Conservation (phyloP, 2,329 filamentous ascomycete genomes). For the Colletotrichum zoysiae region DNA sequence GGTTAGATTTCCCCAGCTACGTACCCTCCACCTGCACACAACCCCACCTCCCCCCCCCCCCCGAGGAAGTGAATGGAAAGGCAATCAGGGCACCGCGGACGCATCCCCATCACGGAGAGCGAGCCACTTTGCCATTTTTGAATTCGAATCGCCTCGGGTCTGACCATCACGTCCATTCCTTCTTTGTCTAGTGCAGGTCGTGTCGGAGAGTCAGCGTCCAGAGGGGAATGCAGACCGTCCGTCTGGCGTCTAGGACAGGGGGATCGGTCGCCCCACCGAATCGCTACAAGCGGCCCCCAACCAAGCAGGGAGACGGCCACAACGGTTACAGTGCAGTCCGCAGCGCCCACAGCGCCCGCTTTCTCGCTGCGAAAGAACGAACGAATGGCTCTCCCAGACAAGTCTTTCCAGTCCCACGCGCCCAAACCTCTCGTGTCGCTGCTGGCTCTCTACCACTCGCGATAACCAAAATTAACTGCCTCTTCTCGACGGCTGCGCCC, state of each 20-base stretch:
- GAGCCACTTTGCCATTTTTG: conserved; percentile 2
- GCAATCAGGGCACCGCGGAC: not conserved
- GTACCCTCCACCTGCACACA: not conserved
- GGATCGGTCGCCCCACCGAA: conserved; percentile 16
- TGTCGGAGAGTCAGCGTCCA: conserved; percentile 4
- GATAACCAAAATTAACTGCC: not conserved
- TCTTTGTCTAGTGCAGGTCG: not conserved
- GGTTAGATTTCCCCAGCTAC: not conserved
- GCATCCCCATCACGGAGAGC: not conserved
- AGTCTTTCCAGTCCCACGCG: conserved; percentile 3
- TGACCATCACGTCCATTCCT: not conserved
- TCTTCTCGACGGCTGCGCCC: not conserved
- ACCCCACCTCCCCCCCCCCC: not conserved
- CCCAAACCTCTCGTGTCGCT: conserved; percentile 8
- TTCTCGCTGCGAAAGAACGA: not conserved
- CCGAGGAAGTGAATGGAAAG: not conserved
- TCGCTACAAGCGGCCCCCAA: not conserved
- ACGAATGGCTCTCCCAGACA: not conserved
- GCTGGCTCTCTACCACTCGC: conserved; percentile 10
- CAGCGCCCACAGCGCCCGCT: not conserved
- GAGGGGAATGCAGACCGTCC: not conserved
- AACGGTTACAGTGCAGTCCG: not conserved
- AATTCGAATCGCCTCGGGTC: not conserved
- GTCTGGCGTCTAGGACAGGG: conserved; percentile 1
- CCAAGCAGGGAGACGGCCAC: not conserved